Conservation (phyloP, 306 rosid genomes). For the Cucurbita pepo region DNA sequence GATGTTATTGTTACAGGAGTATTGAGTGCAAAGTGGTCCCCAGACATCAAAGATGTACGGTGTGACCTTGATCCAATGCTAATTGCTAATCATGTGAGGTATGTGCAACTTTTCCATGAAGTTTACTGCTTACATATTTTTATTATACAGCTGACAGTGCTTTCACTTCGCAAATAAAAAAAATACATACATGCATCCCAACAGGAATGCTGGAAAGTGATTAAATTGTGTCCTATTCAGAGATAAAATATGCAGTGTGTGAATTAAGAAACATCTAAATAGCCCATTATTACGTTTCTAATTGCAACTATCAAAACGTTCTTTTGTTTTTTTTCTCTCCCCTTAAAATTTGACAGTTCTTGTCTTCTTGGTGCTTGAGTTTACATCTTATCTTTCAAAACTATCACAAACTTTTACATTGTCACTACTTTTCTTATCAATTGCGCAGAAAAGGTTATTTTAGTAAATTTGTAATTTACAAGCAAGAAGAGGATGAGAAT, state of each 20-base stretch:
- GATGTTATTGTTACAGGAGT: constrained; percentile 75
- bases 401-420: no score
- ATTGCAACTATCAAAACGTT: no score
- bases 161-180: neutral
- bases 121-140: constrained; percentile 4
- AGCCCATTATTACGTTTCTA: no score
- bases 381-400: no score
- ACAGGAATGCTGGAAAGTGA: neutral
- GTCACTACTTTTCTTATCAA: no score
- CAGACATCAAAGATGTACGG: constrained; percentile 86
- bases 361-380: no score
- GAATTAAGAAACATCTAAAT: neutral
- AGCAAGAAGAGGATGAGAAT: no score
- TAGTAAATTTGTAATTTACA: no score
- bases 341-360: no score
- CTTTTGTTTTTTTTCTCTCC: no score
- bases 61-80: constrained; percentile 87
- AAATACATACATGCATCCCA: neutral
- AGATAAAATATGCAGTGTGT: neutral
- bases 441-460: no score
- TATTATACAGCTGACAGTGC: neutral
- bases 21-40: constrained; percentile 89
- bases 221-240: neutral
- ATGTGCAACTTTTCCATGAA: constrained; percentile 1
- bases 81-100: constrained; percentile 78